Evolutionary conservation across 164 flowering plant genomes (phyloP).

Genomic region (Stephania japonica): DNA sequence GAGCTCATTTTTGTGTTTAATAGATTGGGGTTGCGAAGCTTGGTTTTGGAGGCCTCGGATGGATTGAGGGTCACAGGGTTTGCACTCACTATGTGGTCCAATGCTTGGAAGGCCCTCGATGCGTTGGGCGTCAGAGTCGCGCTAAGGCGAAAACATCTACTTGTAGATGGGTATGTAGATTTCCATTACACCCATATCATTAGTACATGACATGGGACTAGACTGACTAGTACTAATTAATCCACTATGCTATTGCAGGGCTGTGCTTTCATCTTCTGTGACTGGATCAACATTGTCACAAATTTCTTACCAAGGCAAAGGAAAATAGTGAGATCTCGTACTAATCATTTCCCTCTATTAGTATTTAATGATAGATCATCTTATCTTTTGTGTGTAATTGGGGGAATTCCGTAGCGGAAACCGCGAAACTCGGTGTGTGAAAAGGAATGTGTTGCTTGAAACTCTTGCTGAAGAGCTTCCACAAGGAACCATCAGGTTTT

Average conservation of each 20-base stretch:
- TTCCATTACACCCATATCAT: too few species aligned
- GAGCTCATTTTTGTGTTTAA: not conserved
- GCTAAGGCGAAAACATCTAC: constrained; percentile 24
- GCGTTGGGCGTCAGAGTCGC: constrained; percentile 38
- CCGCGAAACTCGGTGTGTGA: constrained; percentile 47
- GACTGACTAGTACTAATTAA: too few species aligned
- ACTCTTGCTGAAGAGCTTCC: constrained; percentile 53
- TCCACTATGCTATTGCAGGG: constrained; percentile 1
- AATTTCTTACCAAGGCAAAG: constrained; percentile 5
- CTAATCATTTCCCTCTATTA: too few species aligned
- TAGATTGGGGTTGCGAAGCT: constrained; percentile 36
- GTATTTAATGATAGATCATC: too few species aligned
- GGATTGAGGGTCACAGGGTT: constrained; percentile 38
- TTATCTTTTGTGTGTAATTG: not conserved
- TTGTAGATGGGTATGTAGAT: constrained; percentile 26
- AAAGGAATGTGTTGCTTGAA: constrained; percentile 50
- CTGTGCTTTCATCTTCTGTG: constrained; percentile 3
- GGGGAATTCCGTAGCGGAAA: constrained; percentile 27
- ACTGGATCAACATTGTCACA: constrained; percentile 10
- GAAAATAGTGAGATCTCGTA: not conserved
- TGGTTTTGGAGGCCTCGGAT: constrained; percentile 43
- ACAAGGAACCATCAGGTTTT: constrained; percentile 53
- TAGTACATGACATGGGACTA: too few species aligned
- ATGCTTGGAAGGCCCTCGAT: constrained; percentile 54
- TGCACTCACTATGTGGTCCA: constrained; percentile 36